Evolutionary conservation across 2,329 filamentous ascomycete genomes (phyloP).

Genomic region (Penicillium sp.): DNA sequence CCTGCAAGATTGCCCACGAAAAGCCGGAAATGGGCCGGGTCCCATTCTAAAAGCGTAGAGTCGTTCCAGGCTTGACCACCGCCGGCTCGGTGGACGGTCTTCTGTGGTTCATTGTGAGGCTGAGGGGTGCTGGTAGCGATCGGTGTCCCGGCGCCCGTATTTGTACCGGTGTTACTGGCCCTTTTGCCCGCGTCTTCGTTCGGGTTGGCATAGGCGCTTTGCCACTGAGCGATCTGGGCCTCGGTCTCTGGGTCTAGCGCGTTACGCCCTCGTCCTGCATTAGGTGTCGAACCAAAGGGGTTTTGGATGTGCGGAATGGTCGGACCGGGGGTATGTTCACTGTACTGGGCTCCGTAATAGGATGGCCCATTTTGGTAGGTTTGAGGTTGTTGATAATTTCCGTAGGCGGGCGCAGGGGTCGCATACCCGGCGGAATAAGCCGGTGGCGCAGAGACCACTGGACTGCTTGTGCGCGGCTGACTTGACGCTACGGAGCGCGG

Average conservation of each 20-base stretch:
- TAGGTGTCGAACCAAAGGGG: conserved; percentile 64
- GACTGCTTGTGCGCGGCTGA: conserved; percentile 39
- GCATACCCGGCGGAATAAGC: conserved; percentile 33
- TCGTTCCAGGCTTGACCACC: conserved; percentile 94
- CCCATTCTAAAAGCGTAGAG: conserved; percentile 86
- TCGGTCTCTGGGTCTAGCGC: conserved; percentile 74
- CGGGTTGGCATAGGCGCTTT: conserved; percentile 74
- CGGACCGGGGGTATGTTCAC: conserved; percentile 49
- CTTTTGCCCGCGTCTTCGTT: conserved; percentile 19
- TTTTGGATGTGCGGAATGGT: conserved; percentile 71
- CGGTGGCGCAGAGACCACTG: conserved; percentile 38
- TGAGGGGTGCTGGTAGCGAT: conserved; percentile 46
- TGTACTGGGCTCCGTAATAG: conserved; percentile 52
- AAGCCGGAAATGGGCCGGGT: conserved; percentile 87
- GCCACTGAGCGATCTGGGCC: conserved; percentile 91
- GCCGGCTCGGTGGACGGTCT: conserved; percentile 83
- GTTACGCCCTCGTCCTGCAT: conserved; percentile 33
- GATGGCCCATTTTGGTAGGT: conserved; percentile 33
- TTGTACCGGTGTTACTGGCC: conserved; percentile 46
- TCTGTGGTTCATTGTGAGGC: conserved; percentile 54
- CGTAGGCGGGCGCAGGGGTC: conserved; percentile 38
- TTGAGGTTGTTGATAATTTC: conserved; percentile 43
- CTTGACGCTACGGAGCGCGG: conserved; percentile 57
- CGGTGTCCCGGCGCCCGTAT: conserved; percentile 29
- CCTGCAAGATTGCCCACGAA: conserved; percentile 97